Base-by-base conservation (phyloP, 768 basidiomycete species). In the Lentinula boryana region DNA sequence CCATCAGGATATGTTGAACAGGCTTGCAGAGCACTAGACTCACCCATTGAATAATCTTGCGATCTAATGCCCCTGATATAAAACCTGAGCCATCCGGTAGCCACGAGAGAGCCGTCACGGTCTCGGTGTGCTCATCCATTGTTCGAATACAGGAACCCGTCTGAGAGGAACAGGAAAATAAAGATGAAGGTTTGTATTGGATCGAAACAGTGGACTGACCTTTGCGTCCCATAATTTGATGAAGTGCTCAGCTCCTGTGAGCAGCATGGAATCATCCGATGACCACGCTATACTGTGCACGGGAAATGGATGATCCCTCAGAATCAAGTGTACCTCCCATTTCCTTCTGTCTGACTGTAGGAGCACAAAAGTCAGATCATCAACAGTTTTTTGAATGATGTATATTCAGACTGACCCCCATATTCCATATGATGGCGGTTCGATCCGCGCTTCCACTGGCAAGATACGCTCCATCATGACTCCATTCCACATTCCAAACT, bases 401-500 rank as follows among this genome's bases (percentile, higher is more conserved):
- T 53, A 58, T 62, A n/a, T 60, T 54, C 44, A 55, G 59, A 75
- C 89, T 68, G 73, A 93, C 95, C 76, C 84, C 84, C 58, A 94
- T 79, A 50, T 80, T 80, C 95, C 95, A 98, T 54, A 98, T 89
- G 59, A 97, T 91, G 6, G 90, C 94, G 4, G 82, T 80, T 75
- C 84, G 85, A 73, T 98, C 96, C 71, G 84, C 91, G 60, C 95
- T 89, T 40, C 89, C 91, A 64, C 87, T 95, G 33, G 95, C 97
- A 54, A 99, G 78, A 67, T 82, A 87, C 53, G 74, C 72, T 2
- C 97, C 97, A 69, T 88, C 87, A 66, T 91, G 92, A 72, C 94
- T 96, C 95, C 95, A 99, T 70, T 89, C 89, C 62, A 98, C 73
- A 69, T 90, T 87, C 95, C 96, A 98, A 46, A 99, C 95, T 71